Conservation (phyloP, 2,329 filamentous ascomycete genomes). For the Sordariomycetes sp. region DNA sequence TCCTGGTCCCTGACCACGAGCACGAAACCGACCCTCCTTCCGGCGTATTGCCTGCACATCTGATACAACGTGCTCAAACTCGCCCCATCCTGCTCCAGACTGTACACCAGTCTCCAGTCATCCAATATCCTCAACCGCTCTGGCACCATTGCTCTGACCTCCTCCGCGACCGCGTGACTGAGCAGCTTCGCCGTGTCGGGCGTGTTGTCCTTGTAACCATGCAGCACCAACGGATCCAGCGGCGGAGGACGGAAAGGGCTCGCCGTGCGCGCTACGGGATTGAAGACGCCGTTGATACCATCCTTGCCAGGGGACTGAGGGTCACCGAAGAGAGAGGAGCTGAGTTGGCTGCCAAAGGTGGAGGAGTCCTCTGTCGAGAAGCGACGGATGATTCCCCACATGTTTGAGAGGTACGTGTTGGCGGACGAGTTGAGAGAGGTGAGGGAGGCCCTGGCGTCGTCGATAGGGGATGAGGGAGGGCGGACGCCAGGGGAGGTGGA, state of each 20-base stretch:
- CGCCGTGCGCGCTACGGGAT: slow-evolving; percentile 41
- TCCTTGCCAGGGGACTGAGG: slow-evolving; percentile 17
- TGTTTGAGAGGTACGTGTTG: slow-evolving; percentile 18
- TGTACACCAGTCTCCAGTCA: slow-evolving; percentile 80
- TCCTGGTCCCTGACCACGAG: slow-evolving; percentile 74
- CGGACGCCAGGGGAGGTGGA: too few species aligned
- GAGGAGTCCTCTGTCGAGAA: slow-evolving; percentile 41
- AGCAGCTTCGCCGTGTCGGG: slow-evolving; percentile 55
- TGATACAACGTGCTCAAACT: slow-evolving; percentile 81
- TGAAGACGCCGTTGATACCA: slow-evolving; percentile 49
- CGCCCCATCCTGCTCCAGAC: slow-evolving; percentile 83
- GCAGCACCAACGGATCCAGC: slow-evolving; percentile 68
- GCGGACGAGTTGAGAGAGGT: too few species aligned
- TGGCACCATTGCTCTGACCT: slow-evolving; percentile 83
- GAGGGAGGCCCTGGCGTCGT: too few species aligned
- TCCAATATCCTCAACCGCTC: slow-evolving; percentile 80
- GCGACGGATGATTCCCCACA: slow-evolving; percentile 58
- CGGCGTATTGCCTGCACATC: slow-evolving; percentile 58
- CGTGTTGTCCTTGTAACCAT: slow-evolving; percentile 55
- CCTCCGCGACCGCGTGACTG: slow-evolving; percentile 69
- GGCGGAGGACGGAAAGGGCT: slow-evolving; percentile 85
- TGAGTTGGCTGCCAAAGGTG: slow-evolving; percentile 16
- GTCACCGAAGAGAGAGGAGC: slow-evolving; percentile 13
- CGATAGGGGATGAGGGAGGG: too few species aligned
- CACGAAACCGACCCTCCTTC: slow-evolving; percentile 75